Percentiles rank a stretch among this genome's conserved stretches.
Evolutionary conservation across 768 basidiomycete species (phyloP).

Genomic region (Chalciporus pseudorubinellus): DNA sequence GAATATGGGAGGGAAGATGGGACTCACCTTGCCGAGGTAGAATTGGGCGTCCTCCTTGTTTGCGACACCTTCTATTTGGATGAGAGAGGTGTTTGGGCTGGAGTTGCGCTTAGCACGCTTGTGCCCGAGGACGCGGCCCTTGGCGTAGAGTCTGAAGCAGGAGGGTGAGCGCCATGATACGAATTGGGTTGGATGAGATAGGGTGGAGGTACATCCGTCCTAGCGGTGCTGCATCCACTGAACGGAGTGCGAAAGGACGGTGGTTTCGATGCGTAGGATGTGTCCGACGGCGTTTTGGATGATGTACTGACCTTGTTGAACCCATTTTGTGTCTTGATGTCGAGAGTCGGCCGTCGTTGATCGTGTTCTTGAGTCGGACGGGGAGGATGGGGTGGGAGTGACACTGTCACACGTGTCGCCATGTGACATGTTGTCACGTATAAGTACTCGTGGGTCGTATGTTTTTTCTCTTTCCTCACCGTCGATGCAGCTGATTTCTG

Average conservation of each 20-base stretch:
- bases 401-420: conserved; percentile 32
- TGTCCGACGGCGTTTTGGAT: background rate
- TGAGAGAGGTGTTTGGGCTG: conserved; percentile 90
- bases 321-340: conserved; percentile 58
- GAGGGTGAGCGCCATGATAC: background rate
- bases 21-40: conserved; percentile 94
- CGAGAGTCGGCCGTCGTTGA: conserved; percentile 20
- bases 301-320: conserved; percentile 68
- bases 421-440: conserved; percentile 23
- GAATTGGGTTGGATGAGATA: background rate
- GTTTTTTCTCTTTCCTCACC: conserved; percentile 19
- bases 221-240: conserved; percentile 16
- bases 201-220: conserved; percentile 10
- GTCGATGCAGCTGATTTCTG: conserved; percentile 41
- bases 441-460: background rate
- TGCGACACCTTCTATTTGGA: conserved; percentile 96
- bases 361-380: conserved; percentile 20
- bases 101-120: conserved; percentile 98
- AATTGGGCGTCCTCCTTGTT: conserved; percentile 93
- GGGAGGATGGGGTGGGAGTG: conserved; percentile 18
- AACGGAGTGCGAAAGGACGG: background rate
- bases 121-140: conserved; percentile 97
- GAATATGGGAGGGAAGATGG: background rate
- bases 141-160: conserved; percentile 77
- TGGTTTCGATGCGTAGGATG: background rate